Conservation (phyloP, 768 basidiomycete species). For the Leccinum boreale region DNA sequence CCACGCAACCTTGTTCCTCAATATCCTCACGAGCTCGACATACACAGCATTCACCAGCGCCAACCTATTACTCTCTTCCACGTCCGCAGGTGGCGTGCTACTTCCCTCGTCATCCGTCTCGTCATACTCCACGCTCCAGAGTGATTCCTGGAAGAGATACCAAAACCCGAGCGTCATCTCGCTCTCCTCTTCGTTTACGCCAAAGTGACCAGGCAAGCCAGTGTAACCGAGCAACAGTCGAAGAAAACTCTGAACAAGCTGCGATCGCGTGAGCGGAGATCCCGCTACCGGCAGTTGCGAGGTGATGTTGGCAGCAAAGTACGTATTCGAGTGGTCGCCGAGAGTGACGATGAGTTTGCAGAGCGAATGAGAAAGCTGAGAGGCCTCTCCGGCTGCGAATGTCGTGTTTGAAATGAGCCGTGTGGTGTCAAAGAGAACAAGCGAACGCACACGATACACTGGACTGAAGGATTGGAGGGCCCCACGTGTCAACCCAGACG, state of each 20-base stretch:
- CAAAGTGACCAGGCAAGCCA: constrained; percentile 71
- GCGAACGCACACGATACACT: constrained; percentile 35
- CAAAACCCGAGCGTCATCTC: constrained; percentile 87
- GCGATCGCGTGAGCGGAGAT: constrained; percentile 39
- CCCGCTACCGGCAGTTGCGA: constrained; percentile 38
- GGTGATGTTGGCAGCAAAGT: constrained; percentile 68
- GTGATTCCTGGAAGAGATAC: constrained; percentile 86
- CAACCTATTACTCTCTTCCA: constrained; percentile 39
- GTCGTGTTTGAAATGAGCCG: not conserved
- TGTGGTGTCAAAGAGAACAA: not conserved
- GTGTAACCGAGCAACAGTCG: constrained; percentile 71
- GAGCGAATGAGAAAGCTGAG: constrained; percentile 62
- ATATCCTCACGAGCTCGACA: constrained; percentile 65
- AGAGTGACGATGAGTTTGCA: constrained; percentile 80
- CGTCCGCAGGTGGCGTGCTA: constrained; percentile 13
- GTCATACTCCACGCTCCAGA: constrained; percentile 68
- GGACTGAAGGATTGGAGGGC: constrained; percentile 42
- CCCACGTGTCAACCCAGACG: constrained; percentile 66
- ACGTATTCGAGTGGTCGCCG: constrained; percentile 82
- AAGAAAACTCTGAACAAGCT: constrained; percentile 68
- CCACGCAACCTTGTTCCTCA: constrained; percentile 75
- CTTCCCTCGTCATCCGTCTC: constrained; percentile 30
- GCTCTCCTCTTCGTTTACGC: constrained; percentile 83
- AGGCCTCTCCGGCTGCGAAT: constrained; percentile 30
- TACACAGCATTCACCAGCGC: constrained; percentile 73